phyloP scores from a whole-genome alignment of 805 yeast species.

The Candida ulmi region DNA sequence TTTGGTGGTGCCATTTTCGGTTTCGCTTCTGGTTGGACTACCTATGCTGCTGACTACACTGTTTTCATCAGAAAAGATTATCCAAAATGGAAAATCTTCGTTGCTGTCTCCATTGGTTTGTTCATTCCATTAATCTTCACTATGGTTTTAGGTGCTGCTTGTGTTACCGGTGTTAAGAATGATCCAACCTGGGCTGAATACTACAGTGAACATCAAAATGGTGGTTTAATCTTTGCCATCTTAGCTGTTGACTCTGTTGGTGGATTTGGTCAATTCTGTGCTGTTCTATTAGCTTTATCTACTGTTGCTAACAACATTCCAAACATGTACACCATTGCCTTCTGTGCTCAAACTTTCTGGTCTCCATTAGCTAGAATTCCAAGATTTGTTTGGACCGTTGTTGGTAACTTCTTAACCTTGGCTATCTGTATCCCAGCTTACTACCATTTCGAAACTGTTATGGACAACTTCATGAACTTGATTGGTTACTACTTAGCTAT shows the following conservation, averaged over 20 bases:
- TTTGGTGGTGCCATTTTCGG: constrained; percentile 84
- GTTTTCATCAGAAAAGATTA: constrained; percentile 74
- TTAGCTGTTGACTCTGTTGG: constrained; percentile 76
- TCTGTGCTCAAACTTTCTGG: constrained; percentile 84
- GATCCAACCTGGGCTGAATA: constrained; percentile 39
- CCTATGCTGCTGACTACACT: constrained; percentile 89
- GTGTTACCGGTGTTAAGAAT: constrained; percentile 59
- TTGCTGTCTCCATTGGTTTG: constrained; percentile 59
- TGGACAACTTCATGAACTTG: constrained; percentile 85
- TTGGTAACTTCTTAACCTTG: constrained; percentile 69
- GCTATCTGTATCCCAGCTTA: constrained; percentile 89
- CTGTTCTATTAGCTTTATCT: constrained; percentile 78
- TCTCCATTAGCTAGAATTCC: constrained; percentile 70
- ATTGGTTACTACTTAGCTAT: constrained; percentile 89
- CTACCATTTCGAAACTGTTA: constrained; percentile 63
- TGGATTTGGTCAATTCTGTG: constrained; percentile 86
- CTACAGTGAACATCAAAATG: constrained; percentile 53
- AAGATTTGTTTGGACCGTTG: constrained; percentile 74
- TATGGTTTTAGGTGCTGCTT: constrained; percentile 81
- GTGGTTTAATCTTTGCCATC: constrained; percentile 80
- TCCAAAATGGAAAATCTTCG: constrained; percentile 53
- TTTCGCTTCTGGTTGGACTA: constrained; percentile 92
- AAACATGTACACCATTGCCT: constrained; percentile 86
- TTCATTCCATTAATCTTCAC: constrained; percentile 65
- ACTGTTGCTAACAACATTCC: constrained; percentile 91